These are phyloP conservation scores for Penicillium macrosclerotiorum DNA, from an alignment of 495 filamentous ascomycete species.

Conservation along the genomic window DNA sequence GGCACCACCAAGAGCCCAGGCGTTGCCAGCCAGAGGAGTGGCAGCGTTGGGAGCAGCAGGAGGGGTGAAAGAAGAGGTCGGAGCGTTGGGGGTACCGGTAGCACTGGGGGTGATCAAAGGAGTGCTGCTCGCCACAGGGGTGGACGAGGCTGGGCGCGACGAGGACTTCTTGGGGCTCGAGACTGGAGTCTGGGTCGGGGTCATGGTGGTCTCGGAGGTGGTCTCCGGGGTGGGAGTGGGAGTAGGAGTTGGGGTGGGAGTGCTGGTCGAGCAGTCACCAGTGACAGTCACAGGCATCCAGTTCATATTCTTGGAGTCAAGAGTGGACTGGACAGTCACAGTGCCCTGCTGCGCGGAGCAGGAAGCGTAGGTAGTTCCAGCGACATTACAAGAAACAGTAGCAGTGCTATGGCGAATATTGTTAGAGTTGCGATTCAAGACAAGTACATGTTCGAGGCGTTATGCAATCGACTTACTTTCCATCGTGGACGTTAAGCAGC, in stretches of 20 bases:
- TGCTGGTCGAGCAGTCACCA: constrained; percentile 17
- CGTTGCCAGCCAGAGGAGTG: constrained; percentile 19
- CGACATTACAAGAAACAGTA: constrained; percentile 29
- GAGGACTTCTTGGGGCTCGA: constrained; percentile 22
- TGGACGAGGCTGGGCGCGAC: constrained; percentile 15
- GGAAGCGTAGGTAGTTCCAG: constrained; percentile 31
- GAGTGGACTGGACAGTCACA: constrained; percentile 20
- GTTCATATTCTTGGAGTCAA: constrained; percentile 19
- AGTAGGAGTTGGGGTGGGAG: constrained; percentile 17
- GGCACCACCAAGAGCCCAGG: constrained; percentile 30
- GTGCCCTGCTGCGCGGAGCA: constrained; percentile 28
- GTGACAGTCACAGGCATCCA: constrained; percentile 31
- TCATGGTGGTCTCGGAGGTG: constrained; percentile 5
- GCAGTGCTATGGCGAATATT: constrained; percentile 19
- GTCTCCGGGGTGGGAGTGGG: constrained; percentile 25
- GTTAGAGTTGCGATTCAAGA: constrained; percentile 5
- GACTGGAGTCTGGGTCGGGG: background rate
- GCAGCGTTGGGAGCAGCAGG: constrained; percentile 19
- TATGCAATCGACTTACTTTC: constrained; percentile 16
- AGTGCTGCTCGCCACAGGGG: constrained; percentile 16
- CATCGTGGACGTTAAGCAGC: constrained; percentile 17
- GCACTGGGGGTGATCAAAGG: constrained; percentile 10
- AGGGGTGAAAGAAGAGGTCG: constrained; percentile 15
- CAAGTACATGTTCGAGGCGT: background rate
- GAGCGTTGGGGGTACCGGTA: constrained; percentile 5